These are phyloP conservation scores for Raddia distichophylla DNA, from an alignment of 176 grass and related monocot species.

Conservation along the genomic window DNA sequence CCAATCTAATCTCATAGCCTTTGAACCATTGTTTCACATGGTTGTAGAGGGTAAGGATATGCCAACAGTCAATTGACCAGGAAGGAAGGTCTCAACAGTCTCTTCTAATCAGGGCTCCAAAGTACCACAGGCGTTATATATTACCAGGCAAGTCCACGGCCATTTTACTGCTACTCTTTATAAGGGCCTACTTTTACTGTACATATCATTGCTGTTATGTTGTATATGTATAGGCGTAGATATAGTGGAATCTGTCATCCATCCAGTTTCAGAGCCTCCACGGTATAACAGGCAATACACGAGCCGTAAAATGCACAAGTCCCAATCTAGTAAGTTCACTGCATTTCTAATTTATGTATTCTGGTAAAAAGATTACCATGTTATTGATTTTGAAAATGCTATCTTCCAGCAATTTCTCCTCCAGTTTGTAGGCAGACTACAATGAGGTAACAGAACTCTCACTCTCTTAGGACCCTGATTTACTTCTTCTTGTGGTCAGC, in stretches of 20 bases:
- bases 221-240: constrained; percentile 38
- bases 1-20: background rate
- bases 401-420: constrained; percentile 51
- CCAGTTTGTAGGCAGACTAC: constrained; percentile 49
- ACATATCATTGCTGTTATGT: constrained; percentile 8
- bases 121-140: constrained; percentile 86
- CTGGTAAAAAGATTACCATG: background rate
- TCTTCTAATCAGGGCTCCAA: constrained; percentile 72
- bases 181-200: background rate
- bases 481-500: background rate
- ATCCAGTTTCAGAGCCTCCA: constrained; percentile 54
- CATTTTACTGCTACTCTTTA: background rate
- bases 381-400: constrained; percentile 25
- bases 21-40: constrained; percentile 35
- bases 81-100: constrained; percentile 85
- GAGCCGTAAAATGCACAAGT: constrained; percentile 55
- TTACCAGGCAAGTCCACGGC: constrained; percentile 61
- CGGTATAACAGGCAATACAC: constrained; percentile 45
- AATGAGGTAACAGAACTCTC: constrained; percentile 65
- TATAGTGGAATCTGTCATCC: constrained; percentile 62
- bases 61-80: constrained; percentile 67
- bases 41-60: constrained; percentile 71
- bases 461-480: constrained; percentile 13
- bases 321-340: constrained; percentile 55
- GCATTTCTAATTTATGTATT: constrained; percentile 19